Conservation (phyloP, 164 flowering plant species). For the Magnolia changhungtana region DNA sequence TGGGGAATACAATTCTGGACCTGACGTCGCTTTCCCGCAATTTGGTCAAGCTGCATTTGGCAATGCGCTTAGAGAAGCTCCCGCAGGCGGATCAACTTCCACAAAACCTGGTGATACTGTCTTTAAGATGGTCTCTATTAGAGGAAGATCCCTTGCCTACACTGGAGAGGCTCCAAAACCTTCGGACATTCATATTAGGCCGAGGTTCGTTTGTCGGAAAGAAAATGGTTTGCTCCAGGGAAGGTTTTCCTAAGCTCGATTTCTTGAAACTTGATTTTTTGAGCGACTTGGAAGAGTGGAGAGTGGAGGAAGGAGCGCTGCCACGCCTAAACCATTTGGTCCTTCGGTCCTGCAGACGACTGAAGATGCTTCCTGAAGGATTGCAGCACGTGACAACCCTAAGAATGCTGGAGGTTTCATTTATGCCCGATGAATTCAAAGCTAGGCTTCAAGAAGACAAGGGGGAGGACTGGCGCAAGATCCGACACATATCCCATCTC, state of each 20-base stretch:
- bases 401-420: not conserved
- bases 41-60: not conserved
- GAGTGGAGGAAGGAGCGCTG: not conserved
- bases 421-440: not conserved
- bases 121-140: not conserved
- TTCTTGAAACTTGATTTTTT: not conserved
- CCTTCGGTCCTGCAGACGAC: conserved; percentile 11
- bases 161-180: not conserved
- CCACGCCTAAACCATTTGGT: not conserved
- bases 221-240: not conserved
- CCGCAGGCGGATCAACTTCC: not conserved
- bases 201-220: conserved; percentile 15
- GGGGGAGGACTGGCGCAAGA: not conserved
- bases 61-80: not conserved
- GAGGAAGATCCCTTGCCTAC: not conserved
- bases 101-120: not conserved
- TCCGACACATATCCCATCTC: not conserved
- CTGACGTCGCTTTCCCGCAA: not conserved
- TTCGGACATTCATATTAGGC: not conserved
- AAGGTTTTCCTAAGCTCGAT: not conserved
- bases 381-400: conserved; percentile 24
- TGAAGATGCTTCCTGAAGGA: conserved; percentile 29
- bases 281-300: not conserved
- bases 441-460: not conserved
- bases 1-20: not conserved